Base-by-base conservation (phyloP, 306 rosid genomes). In the Gastrolobium villosum region DNA sequence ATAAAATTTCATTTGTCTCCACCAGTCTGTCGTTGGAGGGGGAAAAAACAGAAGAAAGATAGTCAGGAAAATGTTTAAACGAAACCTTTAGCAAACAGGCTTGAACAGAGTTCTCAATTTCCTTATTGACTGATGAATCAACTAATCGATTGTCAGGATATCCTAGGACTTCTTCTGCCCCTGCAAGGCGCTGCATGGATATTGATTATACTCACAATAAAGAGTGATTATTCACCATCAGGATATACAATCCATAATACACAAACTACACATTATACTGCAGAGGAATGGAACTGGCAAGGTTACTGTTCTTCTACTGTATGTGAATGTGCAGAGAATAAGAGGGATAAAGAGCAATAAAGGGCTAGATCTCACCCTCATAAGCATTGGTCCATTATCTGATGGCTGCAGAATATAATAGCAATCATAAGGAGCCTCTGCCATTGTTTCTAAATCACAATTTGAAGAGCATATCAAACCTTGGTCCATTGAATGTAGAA, bases 341-440 rank as follows among this genome's bases (percentile, higher is more conserved):
- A 70, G 52, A 55, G 50, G 60, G 65, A 70, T 57, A 82, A 11
- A 70, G 54, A 68, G 65, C 8, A 74, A 26, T 39, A 26, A 28
- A 61, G 68, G 60, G 39, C 45, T 28, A 64, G 64, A 69, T 76
- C 83, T 87, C 71, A 92, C 93, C 85, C 93, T 87, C 75, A 92
- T 83, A 65, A 88, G 93, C 93, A 92, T 88, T 68, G 92, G 84
- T 72, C 95, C 97, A 1, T 76, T 84, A 71, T 74, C 77, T 62
- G 95, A 92, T 49, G 97, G 87, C 77, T 82, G 92, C 57, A 92
- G 88, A 71, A 92, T 71, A 74, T 92, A 92, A 79, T 85, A 92
- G 84, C 93, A 88, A 32, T 69, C 84, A 71, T 81, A 90, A 67
- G 91, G 78, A 74, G 85, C 85, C 88, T 85, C 89, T 39, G 75